phyloP scores from a whole-genome alignment of 345 rosid genomes.

The Brassica incana region DNA sequence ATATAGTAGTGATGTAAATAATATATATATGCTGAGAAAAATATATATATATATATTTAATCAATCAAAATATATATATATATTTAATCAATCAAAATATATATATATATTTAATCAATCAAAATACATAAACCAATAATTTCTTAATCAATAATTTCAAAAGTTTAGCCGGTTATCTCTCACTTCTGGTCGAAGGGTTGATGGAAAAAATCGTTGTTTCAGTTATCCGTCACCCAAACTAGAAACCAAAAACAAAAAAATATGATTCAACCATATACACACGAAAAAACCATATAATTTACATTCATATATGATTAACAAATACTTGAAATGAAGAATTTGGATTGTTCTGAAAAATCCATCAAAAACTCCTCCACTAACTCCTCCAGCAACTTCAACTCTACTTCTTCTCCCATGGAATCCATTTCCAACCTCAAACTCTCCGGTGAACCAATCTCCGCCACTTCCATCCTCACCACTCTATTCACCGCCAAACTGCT shows the following conservation, averaged over 20 bases:
- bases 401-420: slow-evolving; percentile 57
- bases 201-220: not conserved
- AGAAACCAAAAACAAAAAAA: not conserved
- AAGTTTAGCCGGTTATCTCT: too few relatives aligned
- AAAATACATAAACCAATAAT: too few relatives aligned
- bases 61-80: too few relatives aligned
- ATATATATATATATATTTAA: too few relatives aligned
- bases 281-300: slow-evolving; percentile 21
- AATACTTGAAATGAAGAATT: slow-evolving; percentile 12
- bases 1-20: too few relatives aligned
- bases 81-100: too few relatives aligned
- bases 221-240: not conserved
- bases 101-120: too few relatives aligned
- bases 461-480: slow-evolving; percentile 74
- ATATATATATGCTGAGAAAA: too few relatives aligned
- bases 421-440: slow-evolving; percentile 60
- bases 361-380: slow-evolving; percentile 71
- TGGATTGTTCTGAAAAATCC: slow-evolving; percentile 43
- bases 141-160: too few relatives aligned
- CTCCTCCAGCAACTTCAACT: slow-evolving; percentile 70
- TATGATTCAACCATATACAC: slow-evolving; percentile 32
- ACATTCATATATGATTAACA: slow-evolving; percentile 20
- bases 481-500: slow-evolving; percentile 65
- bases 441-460: slow-evolving; percentile 68
- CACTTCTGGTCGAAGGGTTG: not conserved